phyloP scores from a whole-genome alignment of 129 eudicot species.

The Erigeron canadensis region DNA sequence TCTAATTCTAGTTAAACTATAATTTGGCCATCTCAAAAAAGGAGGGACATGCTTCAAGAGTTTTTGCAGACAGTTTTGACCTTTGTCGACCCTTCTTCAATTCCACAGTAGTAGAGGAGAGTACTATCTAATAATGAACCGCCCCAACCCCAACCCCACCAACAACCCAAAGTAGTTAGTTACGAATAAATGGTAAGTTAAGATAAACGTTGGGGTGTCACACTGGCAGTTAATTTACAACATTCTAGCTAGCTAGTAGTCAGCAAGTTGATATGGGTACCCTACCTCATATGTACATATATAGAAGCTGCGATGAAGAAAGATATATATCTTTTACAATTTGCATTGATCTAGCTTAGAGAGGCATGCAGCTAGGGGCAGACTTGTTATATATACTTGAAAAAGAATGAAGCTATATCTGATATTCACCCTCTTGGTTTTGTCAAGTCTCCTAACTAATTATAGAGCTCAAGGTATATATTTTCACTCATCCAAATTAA shows the following conservation, averaged over 20 bases:
- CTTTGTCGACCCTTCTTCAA: too few species aligned
- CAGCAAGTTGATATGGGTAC: background rate
- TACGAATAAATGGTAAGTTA: too few species aligned
- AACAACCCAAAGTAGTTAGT: too few species aligned
- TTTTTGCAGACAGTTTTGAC: too few species aligned
- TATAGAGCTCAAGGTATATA: slow-evolving; percentile 57
- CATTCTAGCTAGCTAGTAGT: too few species aligned
- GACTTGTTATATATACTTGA: too few species aligned
- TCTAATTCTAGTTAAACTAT: background rate
- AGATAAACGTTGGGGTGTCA: too few species aligned
- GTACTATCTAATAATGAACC: too few species aligned
- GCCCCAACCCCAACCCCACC: too few species aligned
- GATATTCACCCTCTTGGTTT: slow-evolving; percentile 32
- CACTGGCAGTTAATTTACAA: too few species aligned
- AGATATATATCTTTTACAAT: background rate
- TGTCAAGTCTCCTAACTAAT: slow-evolving; percentile 32
- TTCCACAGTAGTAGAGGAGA: too few species aligned
- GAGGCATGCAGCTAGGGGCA: too few species aligned
- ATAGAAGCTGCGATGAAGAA: slow-evolving; percentile 12
- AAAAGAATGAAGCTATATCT: slow-evolving; percentile 36
- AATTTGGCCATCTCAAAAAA: slow-evolving; percentile 23
- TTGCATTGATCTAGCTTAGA: background rate
- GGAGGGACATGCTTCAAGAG: background rate
- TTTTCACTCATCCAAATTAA: background rate
- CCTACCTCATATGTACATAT: background rate